phyloP scores from a whole-genome alignment of 257 asterid genomes.

The Marsdenia floribunda region DNA sequence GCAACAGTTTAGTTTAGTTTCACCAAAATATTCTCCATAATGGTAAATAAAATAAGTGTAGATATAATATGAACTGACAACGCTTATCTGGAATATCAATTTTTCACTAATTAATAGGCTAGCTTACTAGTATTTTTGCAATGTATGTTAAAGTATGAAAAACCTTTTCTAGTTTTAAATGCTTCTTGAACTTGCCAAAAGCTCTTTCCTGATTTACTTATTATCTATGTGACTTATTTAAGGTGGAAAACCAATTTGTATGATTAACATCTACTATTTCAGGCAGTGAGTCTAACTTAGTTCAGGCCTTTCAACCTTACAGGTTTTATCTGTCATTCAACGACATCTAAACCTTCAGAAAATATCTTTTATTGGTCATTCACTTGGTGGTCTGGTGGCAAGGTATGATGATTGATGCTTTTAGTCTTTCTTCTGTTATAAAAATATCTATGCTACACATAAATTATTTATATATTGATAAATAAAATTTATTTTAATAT shows the following conservation, averaged over 20 bases:
- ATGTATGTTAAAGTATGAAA: background rate
- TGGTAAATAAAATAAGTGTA: background rate
- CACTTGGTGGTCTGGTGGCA: slow-evolving; percentile 88
- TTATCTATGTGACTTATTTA: background rate
- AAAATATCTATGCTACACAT: background rate
- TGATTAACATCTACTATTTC: slow-evolving; percentile 29
- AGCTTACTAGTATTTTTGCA: background rate
- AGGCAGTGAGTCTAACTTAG: slow-evolving; percentile 75
- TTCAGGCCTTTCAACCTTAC: slow-evolving; percentile 17
- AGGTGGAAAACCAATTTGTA: slow-evolving; percentile 4
- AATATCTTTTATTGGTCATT: slow-evolving; percentile 86
- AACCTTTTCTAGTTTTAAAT: background rate
- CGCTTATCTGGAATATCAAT: background rate
- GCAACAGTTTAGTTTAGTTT: background rate
- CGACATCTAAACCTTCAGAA: slow-evolving; percentile 58
- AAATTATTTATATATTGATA: too few species aligned
- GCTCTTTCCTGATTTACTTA: background rate
- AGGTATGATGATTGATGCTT: slow-evolving; percentile 34
- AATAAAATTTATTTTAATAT: too few species aligned
- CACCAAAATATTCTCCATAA: background rate
- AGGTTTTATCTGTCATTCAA: slow-evolving; percentile 66
- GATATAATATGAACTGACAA: background rate
- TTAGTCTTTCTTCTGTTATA: background rate
- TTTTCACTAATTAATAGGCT: background rate
- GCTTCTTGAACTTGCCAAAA: background rate